Evolutionary conservation across 179 eudicot genomes (phyloP).

Genomic region (Beta macrorhiza): DNA sequence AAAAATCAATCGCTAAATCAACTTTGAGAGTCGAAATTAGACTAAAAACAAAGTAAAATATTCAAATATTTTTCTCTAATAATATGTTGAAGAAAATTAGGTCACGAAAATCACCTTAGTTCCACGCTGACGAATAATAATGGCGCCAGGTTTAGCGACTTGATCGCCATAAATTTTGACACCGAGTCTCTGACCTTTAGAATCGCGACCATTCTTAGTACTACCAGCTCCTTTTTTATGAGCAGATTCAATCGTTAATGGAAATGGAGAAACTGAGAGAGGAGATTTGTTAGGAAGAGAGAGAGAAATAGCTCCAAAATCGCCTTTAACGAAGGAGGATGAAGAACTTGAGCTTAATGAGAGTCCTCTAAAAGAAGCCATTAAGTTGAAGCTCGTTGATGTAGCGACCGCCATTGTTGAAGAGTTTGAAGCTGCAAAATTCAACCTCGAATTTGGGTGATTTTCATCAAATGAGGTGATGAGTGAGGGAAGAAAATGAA

Average conservation of each 20-base stretch:
- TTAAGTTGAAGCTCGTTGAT: constrained; percentile 25
- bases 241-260: constrained; percentile 72
- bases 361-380: constrained; percentile 37
- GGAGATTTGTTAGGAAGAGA: constrained; percentile 24
- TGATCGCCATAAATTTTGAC: constrained; percentile 94
- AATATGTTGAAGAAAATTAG: not conserved
- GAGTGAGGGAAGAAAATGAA: not conserved
- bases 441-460: not conserved
- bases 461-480: not conserved
- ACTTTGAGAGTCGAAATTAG: not conserved
- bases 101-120: constrained; percentile 57
- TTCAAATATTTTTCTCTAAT: not conserved
- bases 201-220: constrained; percentile 93
- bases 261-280: constrained; percentile 33
- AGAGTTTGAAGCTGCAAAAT: constrained; percentile 1
- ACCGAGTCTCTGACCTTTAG: constrained; percentile 80
- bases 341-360: constrained; percentile 47
- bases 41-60: not conserved
- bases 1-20: not conserved
- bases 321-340: constrained; percentile 56
- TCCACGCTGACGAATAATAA: constrained; percentile 90
- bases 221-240: constrained; percentile 99
- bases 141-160: constrained; percentile 91
- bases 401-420: constrained; percentile 34
- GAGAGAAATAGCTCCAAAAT: constrained; percentile 36